Evolutionary conservation across 495 filamentous ascomycete species (phyloP).

Genomic region (Pyronema domesticum): DNA sequence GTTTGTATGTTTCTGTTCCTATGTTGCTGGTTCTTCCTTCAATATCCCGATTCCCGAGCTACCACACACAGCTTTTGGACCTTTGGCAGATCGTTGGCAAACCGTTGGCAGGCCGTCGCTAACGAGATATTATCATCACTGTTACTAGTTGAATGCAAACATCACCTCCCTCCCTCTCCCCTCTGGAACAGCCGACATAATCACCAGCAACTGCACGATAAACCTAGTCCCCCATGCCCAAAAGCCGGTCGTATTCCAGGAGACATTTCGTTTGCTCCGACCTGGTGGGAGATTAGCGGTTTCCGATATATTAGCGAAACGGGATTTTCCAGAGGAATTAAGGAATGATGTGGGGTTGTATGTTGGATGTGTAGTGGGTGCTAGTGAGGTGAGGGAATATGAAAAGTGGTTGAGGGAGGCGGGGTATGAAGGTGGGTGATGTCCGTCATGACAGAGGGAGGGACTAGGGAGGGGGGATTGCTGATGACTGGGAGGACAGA

Average conservation of each 20-base stretch:
- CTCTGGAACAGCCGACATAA: conserved; percentile 32
- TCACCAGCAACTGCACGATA: conserved; percentile 43
- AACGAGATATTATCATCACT: no score
- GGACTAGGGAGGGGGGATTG: not conserved
- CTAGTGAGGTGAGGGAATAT: conserved; percentile 37
- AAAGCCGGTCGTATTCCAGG: conserved; percentile 39
- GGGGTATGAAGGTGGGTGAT: conserved; percentile 35
- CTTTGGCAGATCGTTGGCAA: no score
- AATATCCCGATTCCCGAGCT: no score
- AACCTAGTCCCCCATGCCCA: conserved; percentile 44
- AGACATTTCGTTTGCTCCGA: conserved; percentile 45
- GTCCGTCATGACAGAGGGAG: not conserved
- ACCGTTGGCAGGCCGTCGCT: no score
- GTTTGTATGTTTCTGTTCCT: conserved; percentile 2
- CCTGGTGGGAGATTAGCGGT: conserved; percentile 45
- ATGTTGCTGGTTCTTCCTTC: not conserved
- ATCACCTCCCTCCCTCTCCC: conserved; percentile 38
- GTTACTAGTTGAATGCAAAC: conserved; percentile 16
- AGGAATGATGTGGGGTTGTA: conserved; percentile 34
- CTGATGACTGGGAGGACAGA: conserved; percentile 24
- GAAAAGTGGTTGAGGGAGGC: conserved; percentile 35
- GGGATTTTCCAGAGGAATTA: conserved; percentile 34
- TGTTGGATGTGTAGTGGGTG: conserved; percentile 44
- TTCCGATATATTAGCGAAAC: conserved; percentile 44
- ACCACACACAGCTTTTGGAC: no score